Conservation (phyloP, 2,329 filamentous ascomycete genomes). For the Tricladium varicosporioides region DNA sequence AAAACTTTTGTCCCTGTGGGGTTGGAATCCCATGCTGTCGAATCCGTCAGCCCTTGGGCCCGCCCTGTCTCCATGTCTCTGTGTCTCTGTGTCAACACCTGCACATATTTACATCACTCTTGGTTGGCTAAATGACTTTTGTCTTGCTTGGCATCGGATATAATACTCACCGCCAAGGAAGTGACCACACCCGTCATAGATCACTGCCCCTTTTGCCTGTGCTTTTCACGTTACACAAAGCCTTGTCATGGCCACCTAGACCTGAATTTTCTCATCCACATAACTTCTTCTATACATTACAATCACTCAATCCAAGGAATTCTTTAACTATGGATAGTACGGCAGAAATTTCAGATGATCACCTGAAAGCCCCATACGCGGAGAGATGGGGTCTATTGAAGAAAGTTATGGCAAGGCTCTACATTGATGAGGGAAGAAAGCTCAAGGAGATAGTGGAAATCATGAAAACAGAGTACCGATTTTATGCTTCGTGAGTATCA, state of each 20-base stretch:
- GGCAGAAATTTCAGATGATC: constrained; percentile 3
- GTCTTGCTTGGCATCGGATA: neutral
- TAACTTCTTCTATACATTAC: neutral
- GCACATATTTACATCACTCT: neutral
- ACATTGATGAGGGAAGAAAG: constrained; percentile 7
- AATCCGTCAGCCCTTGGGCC: no score
- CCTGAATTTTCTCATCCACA: no score
- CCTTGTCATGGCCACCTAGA: no score
- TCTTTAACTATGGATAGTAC: constrained; percentile 11
- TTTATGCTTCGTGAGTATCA: constrained; percentile 16
- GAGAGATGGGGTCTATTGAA: constrained; percentile 17
- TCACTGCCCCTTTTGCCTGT: no score
- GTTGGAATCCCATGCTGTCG: no score
- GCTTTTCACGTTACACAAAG: no score
- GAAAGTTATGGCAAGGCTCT: constrained; percentile 11
- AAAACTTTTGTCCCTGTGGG: no score
- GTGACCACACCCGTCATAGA: no score
- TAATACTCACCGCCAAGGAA: neutral
- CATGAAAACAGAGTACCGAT: constrained; percentile 11
- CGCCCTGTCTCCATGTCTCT: no score
- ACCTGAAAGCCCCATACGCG: constrained; percentile 13
- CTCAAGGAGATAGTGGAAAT: constrained; percentile 14
- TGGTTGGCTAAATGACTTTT: constrained; percentile 2
- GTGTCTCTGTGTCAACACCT: neutral
- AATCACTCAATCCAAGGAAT: constrained; percentile 1